Percentiles rank a stretch among this genome's conserved stretches.
These are phyloP conservation scores for Linnemannia schmuckeri DNA, from an alignment of 192 early-diverging fungal genomes.

Conservation along the genomic window DNA sequence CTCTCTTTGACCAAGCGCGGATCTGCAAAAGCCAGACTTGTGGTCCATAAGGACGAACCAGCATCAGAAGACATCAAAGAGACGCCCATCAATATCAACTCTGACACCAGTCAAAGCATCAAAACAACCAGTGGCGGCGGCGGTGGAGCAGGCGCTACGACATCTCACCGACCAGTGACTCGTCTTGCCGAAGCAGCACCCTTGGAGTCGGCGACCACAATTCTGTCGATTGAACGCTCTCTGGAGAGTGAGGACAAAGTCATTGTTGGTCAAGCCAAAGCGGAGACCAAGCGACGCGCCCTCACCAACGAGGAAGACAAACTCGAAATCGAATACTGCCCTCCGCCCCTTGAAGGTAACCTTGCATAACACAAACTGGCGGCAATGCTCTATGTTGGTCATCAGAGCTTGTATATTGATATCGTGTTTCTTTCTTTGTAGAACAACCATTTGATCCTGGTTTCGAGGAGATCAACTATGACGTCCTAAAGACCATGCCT, in stretches of 20 bases:
- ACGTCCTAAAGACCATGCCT: conserved; percentile 17
- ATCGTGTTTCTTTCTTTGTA: neutral
- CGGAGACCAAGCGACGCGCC: conserved; percentile 38
- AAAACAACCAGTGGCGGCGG: neutral
- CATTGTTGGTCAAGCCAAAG: conserved; percentile 33
- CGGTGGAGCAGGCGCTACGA: neutral
- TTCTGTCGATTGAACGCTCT: conserved; percentile 40
- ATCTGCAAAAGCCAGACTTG: conserved; percentile 42
- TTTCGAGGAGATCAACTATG: conserved; percentile 22
- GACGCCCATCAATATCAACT: neutral
- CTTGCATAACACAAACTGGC: neutral
- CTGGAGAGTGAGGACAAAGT: conserved; percentile 38
- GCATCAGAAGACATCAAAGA: neutral
- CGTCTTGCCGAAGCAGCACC: conserved; percentile 19
- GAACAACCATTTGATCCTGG: conserved; percentile 49
- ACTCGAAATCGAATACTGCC: conserved; percentile 47
- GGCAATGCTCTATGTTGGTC: neutral
- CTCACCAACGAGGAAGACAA: conserved; percentile 34
- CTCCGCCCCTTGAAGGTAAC: conserved; percentile 34
- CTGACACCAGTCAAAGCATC: neutral
- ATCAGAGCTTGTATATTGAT: neutral
- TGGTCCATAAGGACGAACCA: conserved; percentile 29
- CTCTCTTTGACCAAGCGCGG: conserved; percentile 45
- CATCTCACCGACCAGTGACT: neutral
- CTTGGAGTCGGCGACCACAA: conserved; percentile 34